A percentile compares a stretch with the other conserved stretches of the same genome.
Evolutionary conservation across 31 red algal species (phyloP).

Genomic region (Porphyra umbilicalis): DNA sequence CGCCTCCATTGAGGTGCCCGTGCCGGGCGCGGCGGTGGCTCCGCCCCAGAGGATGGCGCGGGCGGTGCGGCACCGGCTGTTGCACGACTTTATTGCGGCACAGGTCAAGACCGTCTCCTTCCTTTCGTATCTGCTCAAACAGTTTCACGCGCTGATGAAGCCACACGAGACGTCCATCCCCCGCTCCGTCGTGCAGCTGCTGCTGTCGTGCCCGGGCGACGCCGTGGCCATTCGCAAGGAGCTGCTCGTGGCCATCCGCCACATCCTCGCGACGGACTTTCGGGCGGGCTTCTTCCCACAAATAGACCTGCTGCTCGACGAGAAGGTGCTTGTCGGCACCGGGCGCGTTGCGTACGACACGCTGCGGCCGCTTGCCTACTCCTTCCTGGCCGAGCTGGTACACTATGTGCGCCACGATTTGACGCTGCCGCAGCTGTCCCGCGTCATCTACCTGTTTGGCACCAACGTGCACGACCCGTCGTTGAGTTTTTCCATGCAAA

Average conservation of each 20-base stretch:
- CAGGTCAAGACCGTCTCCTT: constrained; percentile 99
- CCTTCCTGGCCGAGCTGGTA: constrained; percentile 94
- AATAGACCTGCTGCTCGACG: constrained; percentile 85
- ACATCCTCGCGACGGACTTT: constrained; percentile 80
- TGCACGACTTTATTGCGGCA: constrained; percentile 83
- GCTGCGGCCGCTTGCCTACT: constrained; percentile 95
- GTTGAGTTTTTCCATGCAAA: constrained; percentile 76
- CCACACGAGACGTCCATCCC: constrained; percentile 63
- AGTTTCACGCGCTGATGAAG: constrained; percentile 68
- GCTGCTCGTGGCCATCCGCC: constrained; percentile 79
- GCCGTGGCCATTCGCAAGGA: constrained; percentile 87
- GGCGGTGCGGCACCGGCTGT: constrained; percentile 10
- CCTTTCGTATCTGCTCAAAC: constrained; percentile 80
- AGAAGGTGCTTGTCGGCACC: constrained; percentile 84
- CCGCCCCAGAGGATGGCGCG: background rate
- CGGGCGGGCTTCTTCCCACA: constrained; percentile 76
- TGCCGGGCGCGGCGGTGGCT: constrained; percentile 18
- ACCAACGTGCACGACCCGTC: constrained; percentile 93
- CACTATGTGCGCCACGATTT: constrained; percentile 83
- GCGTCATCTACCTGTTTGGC: constrained; percentile 88
- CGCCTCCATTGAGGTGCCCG: constrained; percentile 54
- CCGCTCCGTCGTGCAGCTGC: constrained; percentile 76
- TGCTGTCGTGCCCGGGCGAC: constrained; percentile 80
- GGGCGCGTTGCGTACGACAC: constrained; percentile 59
- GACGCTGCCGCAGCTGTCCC: constrained; percentile 62